A percentile compares a stretch with the other conserved stretches of the same genome.
phyloP scores from a whole-genome alignment of 1,139 yeast species.

The Sugiyamaella japonica region DNA sequence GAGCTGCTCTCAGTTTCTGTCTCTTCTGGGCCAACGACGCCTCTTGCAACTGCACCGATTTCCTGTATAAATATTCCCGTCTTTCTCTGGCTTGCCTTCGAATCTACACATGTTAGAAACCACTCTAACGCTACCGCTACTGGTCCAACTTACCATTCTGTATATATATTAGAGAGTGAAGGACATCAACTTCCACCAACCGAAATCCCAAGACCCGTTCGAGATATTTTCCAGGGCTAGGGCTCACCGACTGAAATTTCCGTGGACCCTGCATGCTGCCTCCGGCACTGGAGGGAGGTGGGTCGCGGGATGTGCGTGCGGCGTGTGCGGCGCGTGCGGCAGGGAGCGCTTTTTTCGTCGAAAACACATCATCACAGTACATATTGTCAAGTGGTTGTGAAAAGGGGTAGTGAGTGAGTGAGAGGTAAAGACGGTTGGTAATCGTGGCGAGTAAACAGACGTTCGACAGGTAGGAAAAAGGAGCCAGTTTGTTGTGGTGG shows the following conservation, averaged over 20 bases:
- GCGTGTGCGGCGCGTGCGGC: neutral
- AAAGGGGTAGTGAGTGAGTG: neutral
- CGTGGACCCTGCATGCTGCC: too few species aligned
- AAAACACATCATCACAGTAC: neutral
- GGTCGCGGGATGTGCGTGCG: neutral
- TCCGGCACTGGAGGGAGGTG: too few species aligned
- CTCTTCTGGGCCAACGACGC: constrained; percentile 83
- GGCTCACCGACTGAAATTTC: neutral
- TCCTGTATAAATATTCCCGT: constrained; percentile 85
- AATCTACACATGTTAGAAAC: constrained; percentile 44
- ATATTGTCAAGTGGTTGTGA: neutral
- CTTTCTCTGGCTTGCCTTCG: constrained; percentile 95
- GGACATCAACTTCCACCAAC: too few species aligned
- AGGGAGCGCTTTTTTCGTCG: neutral
- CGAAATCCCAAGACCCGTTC: neutral
- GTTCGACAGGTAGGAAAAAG: too few species aligned
- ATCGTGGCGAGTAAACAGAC: too few species aligned
- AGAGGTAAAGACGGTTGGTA: neutral
- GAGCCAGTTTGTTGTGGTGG: neutral
- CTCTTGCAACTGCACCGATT: constrained; percentile 87
- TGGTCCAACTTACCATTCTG: constrained; percentile 1
- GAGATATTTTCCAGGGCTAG: constrained; percentile 18
- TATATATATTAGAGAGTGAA: too few species aligned
- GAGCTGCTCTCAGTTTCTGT: constrained; percentile 79
- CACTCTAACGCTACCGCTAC: neutral